A percentile compares a stretch with the other conserved stretches of the same genome.
Conservation (phyloP, 163 green algal genomes). For the Coccomyxa subellipsoidea region DNA sequence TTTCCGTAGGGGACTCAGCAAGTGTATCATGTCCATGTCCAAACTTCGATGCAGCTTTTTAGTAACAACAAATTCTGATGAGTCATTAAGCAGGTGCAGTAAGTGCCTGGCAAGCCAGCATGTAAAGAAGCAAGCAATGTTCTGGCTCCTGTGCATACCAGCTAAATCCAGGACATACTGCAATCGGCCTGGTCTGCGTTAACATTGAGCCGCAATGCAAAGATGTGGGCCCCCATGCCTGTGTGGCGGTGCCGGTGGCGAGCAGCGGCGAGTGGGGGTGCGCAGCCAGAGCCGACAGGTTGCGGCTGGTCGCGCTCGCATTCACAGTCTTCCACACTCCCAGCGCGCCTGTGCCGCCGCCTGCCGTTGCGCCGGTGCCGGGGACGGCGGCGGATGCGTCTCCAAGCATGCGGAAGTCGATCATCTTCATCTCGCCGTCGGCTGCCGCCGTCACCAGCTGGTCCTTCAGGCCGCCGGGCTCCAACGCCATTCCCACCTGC, state of each 20-base stretch:
- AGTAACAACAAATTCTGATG: too few relatives aligned
- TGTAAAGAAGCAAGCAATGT: too few relatives aligned
- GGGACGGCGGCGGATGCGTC: constrained; percentile 30
- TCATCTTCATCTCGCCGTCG: constrained; percentile 56
- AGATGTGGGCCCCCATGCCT: not conserved
- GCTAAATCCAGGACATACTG: too few relatives aligned
- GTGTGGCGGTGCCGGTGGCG: constrained; percentile 18
- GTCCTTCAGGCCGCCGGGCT: constrained; percentile 48
- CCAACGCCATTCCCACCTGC: constrained; percentile 55
- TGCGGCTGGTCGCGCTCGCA: not conserved
- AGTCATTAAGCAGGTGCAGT: too few relatives aligned
- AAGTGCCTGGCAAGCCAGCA: too few relatives aligned
- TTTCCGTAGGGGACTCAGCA: too few relatives aligned
- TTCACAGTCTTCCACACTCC: constrained; percentile 9
- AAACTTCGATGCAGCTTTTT: too few relatives aligned
- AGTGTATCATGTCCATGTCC: too few relatives aligned
- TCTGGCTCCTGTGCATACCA: too few relatives aligned
- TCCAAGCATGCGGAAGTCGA: constrained; percentile 61
- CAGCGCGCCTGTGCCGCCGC: not conserved
- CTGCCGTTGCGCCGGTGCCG: not conserved
- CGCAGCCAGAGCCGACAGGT: not conserved
- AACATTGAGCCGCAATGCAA: too few relatives aligned
- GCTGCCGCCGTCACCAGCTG: constrained; percentile 44
- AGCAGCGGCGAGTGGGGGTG: constrained; percentile 13
- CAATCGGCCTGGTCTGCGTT: too few relatives aligned